phyloP scores from a whole-genome alignment of 495 filamentous ascomycete genomes.

The Sporormia fimetaria region DNA sequence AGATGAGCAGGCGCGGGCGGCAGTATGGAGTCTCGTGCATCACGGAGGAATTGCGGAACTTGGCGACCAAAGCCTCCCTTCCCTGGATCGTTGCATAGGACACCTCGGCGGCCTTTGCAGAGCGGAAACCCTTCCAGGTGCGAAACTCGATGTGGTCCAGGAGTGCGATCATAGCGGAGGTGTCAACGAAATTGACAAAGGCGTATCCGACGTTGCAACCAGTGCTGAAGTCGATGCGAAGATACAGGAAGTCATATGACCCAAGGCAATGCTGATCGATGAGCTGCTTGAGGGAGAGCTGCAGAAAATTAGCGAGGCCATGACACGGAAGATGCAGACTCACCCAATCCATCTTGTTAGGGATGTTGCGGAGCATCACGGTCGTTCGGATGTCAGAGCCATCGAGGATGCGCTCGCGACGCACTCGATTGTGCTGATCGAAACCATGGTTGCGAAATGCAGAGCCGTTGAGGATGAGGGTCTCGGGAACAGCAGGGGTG shows the following conservation, averaged over 20 bases:
- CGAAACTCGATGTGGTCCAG: slow-evolving; percentile 22
- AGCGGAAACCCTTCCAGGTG: slow-evolving; percentile 46
- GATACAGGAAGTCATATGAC: slow-evolving; percentile 87
- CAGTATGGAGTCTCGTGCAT: slow-evolving; percentile 75
- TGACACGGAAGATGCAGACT: slow-evolving; percentile 4
- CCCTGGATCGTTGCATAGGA: slow-evolving; percentile 95
- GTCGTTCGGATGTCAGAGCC: slow-evolving; percentile 25
- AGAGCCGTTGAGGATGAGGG: not conserved
- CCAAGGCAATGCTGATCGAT: slow-evolving; percentile 68
- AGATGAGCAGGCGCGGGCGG: slow-evolving; percentile 42
- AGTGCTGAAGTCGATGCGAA: slow-evolving; percentile 57
- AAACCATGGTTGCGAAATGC: slow-evolving; percentile 1
- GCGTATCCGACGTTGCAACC: slow-evolving; percentile 79
- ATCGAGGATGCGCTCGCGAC: slow-evolving; percentile 5
- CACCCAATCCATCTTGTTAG: slow-evolving; percentile 76
- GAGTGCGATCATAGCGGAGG: slow-evolving; percentile 37
- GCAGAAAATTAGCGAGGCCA: slow-evolving; percentile 15
- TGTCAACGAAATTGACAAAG: slow-evolving; percentile 88
- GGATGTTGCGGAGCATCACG: slow-evolving; percentile 93
- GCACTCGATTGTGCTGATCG: slow-evolving; percentile 15
- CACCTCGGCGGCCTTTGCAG: slow-evolving; percentile 73
- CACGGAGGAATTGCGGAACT: slow-evolving; percentile 92
- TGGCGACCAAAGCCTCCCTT: slow-evolving; percentile 75
- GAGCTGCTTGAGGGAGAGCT: slow-evolving; percentile 60
- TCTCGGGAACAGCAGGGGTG: not conserved